phyloP scores from a whole-genome alignment of 2,329 filamentous ascomycete species.

The Botrytis fabae region DNA sequence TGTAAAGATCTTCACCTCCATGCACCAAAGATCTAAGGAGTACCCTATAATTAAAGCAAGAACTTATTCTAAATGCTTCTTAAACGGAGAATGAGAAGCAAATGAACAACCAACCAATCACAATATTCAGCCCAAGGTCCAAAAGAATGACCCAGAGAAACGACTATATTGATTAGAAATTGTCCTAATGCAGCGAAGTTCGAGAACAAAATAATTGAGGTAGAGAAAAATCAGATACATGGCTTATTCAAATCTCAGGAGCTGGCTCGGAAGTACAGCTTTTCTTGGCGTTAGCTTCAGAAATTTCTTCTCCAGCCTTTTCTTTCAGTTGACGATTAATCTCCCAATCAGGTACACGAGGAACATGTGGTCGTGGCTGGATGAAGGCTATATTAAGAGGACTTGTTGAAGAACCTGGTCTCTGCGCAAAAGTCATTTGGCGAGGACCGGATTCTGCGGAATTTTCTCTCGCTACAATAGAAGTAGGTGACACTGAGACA shows the following conservation, averaged over 20 bases:
- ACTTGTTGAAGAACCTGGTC: neutral
- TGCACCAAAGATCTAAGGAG: fast-evolving
- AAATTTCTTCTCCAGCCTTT: neutral
- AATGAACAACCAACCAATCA: neutral
- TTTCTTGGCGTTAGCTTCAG: neutral
- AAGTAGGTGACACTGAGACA: neutral
- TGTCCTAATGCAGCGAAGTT: neutral
- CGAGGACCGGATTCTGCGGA: too few species aligned
- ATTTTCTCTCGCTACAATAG: neutral
- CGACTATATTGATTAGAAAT: neutral
- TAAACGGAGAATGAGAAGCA: neutral
- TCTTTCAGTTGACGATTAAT: neutral
- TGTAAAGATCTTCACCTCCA: neutral
- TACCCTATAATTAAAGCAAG: neutral
- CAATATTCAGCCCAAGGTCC: neutral
- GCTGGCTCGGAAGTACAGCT: neutral
- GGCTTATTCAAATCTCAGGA: neutral
- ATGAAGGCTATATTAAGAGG: fast-evolving
- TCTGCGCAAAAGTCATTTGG: neutral
- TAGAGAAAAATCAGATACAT: neutral
- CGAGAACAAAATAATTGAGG: neutral
- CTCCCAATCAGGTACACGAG: neutral
- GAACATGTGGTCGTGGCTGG: neutral
- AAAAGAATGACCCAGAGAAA: neutral
- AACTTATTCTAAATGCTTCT: neutral